Base-by-base conservation (phyloP, 108 stramenopile genomes). In the Hondaea fermentalgiana region DNA sequence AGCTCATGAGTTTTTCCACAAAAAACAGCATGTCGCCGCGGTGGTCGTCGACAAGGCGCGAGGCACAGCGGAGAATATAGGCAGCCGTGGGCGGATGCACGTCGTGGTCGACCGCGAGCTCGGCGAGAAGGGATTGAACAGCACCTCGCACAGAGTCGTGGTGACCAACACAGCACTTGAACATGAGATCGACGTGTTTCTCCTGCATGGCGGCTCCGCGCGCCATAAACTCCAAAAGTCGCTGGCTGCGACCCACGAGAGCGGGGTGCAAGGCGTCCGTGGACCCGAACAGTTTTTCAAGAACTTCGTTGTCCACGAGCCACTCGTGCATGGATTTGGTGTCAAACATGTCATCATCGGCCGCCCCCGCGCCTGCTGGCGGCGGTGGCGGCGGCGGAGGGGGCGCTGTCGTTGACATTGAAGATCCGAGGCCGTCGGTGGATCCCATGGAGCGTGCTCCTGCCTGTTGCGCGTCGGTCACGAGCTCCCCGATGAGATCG, bases 21-120 rank as follows among this genome's bases (percentile, higher is more conserved):
- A 83, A 83, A 45, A 83, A 83, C 19, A 83, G 49, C 76, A 83
- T 83, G 49, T 83, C 76, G 51, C 76, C 51, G n/a, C 76, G 45
- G 49, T 83, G 76, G 45, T 83, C 76, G 51, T 83, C 76, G 25
- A 83, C 76, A 6, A 83, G 51, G 17, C 51, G 45, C 0, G 76
- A 53, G 12, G 76, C 76, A 23, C 49, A 83, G n/a, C 76, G 76
- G 51, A 83, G 76, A 35, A 83, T 83, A 23, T 83, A 83, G 45
- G 76, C 76, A 8, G 76, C 76, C 19, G 76, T 53, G n/a, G 49
- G 43, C 45, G 76, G 49, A 47, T 55, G 6, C 6, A 83, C 76
- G n/a, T 83, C 25, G 16, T 47, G 51, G 5, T 83, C 76, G 28
- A 83, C 76, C 44, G 76, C 76, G 51, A 83, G 45, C 76, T 83